A percentile compares a stretch with the other conserved stretches of the same genome.
Evolutionary conservation across 2,329 filamentous ascomycete species (phyloP).

Genomic region (Fusarium transvaalense): DNA sequence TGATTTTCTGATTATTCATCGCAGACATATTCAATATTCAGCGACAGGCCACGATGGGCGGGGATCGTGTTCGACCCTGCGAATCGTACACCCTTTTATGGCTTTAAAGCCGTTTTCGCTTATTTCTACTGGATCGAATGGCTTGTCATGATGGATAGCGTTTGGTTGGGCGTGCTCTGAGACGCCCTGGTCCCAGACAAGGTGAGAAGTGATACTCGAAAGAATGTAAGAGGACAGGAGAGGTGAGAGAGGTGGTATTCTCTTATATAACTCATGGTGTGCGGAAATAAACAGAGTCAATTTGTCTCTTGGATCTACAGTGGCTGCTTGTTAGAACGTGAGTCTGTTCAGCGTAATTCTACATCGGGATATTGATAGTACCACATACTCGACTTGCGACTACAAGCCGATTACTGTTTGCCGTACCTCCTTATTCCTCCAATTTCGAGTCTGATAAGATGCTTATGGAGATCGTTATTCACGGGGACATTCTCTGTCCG

Average conservation of each 20-base stretch:
- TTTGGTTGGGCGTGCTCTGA: constrained; percentile 10
- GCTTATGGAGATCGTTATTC: constrained; percentile 57
- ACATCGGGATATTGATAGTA: not conserved
- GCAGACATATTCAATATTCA: constrained; percentile 49
- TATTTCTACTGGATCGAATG: constrained; percentile 5
- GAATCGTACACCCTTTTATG: constrained; percentile 4
- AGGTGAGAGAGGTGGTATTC: not conserved
- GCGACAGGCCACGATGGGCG: constrained; percentile 20
- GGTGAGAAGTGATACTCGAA: not conserved
- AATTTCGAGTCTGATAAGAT: constrained; percentile 13
- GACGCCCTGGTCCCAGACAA: constrained; percentile 22
- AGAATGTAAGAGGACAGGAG: not conserved
- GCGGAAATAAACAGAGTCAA: not conserved
- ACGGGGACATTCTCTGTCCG: constrained; percentile 64
- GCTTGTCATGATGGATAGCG: constrained; percentile 6
- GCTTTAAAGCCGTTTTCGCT: not conserved
- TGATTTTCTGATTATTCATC: constrained; percentile 51
- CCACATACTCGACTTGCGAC: not conserved
- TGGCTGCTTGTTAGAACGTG: constrained; percentile 6
- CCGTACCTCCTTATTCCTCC: not conserved
- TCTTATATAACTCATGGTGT: constrained; percentile 17
- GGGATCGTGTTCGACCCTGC: constrained; percentile 17
- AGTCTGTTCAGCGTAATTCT: constrained; percentile 2
- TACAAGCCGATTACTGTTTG: not conserved
- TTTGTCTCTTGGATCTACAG: constrained; percentile 8